Evolutionary conservation across 1,139 yeast species (phyloP).

Genomic region (Protomyces lactucae-debilis): DNA sequence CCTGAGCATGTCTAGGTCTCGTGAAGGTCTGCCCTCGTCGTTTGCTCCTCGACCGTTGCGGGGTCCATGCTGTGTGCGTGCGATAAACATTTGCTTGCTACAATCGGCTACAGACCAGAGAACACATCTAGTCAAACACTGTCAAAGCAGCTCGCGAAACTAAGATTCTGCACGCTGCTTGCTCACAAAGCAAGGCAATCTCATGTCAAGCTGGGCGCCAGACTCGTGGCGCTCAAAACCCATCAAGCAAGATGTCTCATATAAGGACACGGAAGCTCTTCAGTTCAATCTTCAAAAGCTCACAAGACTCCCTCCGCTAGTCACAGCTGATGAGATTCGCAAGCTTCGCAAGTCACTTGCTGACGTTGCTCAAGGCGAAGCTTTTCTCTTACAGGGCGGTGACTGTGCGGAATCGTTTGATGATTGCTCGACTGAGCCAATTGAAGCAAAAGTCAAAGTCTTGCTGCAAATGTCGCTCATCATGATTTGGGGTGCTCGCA

Average conservation of each 20-base stretch:
- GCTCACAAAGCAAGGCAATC: too few species aligned
- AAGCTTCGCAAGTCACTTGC: constrained; percentile 38
- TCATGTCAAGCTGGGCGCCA: constrained; percentile 39
- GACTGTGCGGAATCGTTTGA: constrained; percentile 48
- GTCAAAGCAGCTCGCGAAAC: too few species aligned
- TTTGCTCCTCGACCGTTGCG: too few species aligned
- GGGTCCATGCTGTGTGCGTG: too few species aligned
- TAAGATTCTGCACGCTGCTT: too few species aligned
- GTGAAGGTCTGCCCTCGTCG: too few species aligned
- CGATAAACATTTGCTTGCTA: too few species aligned
- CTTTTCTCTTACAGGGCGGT: constrained; percentile 47
- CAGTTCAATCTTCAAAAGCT: constrained; percentile 43
- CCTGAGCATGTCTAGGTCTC: neutral
- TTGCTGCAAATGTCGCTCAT: constrained; percentile 46
- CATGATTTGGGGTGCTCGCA: constrained; percentile 39
- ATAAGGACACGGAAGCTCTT: constrained; percentile 41
- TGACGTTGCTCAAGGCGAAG: constrained; percentile 45
- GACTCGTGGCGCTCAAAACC: constrained; percentile 46
- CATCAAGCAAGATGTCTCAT: constrained; percentile 45
- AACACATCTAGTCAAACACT: too few species aligned
- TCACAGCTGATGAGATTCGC: constrained; percentile 40
- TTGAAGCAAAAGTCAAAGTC: constrained; percentile 45
- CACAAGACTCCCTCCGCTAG: constrained; percentile 45
- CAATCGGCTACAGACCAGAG: too few species aligned
- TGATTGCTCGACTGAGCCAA: constrained; percentile 40